A percentile compares a stretch with the other conserved stretches of the same genome.
These are phyloP conservation scores for Stephanodiscus minutulus DNA, from an alignment of 108 stramenopile genomes.

Conservation along the genomic window DNA sequence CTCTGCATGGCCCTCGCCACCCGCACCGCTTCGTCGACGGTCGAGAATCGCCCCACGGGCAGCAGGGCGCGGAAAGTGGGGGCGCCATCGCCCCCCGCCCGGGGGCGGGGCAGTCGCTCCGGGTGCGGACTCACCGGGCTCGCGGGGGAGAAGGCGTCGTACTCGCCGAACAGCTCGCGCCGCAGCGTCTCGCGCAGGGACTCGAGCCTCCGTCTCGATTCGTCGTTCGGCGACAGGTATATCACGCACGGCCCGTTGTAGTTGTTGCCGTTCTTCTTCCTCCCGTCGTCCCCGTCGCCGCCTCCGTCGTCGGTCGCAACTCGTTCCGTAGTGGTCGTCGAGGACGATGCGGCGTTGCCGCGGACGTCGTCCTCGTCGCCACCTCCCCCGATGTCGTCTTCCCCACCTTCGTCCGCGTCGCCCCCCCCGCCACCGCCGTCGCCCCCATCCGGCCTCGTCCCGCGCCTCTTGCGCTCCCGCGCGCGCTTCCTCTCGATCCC, in stretches of 20 bases:
- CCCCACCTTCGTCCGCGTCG: constrained; percentile 11
- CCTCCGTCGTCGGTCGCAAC: neutral
- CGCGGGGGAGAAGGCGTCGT: constrained; percentile 53
- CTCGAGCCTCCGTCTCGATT: constrained; percentile 50
- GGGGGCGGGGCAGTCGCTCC: constrained; percentile 44
- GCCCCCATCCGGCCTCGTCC: constrained; percentile 12
- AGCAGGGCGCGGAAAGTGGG: constrained; percentile 60
- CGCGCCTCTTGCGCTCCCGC: constrained; percentile 24
- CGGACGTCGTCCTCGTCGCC: constrained; percentile 23
- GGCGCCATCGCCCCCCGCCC: constrained; percentile 4
- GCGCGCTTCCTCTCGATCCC: constrained; percentile 45
- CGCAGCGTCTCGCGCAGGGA: constrained; percentile 54
- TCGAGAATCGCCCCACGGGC: constrained; percentile 65
- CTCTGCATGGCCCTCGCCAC: constrained; percentile 66
- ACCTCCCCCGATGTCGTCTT: constrained; percentile 11
- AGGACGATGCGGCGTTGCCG: neutral
- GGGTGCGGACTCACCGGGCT: constrained; percentile 47
- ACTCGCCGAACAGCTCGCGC: constrained; percentile 38
- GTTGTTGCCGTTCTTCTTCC: constrained; percentile 25
- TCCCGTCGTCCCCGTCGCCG: constrained; percentile 4
- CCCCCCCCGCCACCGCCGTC: constrained; percentile 6
- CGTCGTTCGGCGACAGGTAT: constrained; percentile 72
- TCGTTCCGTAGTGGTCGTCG: neutral
- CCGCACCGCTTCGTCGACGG: constrained; percentile 57
- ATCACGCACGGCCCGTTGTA: constrained; percentile 77